Base-by-base conservation (phyloP, 2,329 filamentous ascomycete genomes). In the Colletotrichum cuscutae region DNA sequence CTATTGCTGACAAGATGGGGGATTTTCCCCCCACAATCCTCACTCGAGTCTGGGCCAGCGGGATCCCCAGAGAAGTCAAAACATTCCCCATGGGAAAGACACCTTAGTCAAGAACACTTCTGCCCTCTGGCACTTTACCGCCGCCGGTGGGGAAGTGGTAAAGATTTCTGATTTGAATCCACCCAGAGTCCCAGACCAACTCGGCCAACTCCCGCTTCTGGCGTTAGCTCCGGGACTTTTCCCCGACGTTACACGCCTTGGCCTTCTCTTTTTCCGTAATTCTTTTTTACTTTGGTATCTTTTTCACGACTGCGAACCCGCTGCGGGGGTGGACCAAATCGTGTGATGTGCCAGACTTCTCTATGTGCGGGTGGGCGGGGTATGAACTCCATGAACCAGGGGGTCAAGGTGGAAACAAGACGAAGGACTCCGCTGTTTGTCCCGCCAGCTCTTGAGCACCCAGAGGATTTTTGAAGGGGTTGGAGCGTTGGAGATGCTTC, bases 191-290 rank as follows among this genome's bases (percentile, higher is more conserved):
- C 6, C 42, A 19, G 42, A 15, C 68, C 69, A 68, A 37, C 54
- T 72, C 70, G 70, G 70, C 42, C 70, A 72, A 72, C 65, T 64
- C 65, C 70, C 70, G 65, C 70, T 61, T 72, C 30, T 11, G 60
- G 61, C 59, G 15, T 32, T 72, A 70, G 66, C 59, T 28, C 70
- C 54, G 28, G 65, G 66, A 35, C 13, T 65, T 64, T 70, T 65
- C 7, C 22, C 70, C 66, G 56, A 61, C 49, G 61, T 37, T 49
- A 30, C 68, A 35, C 37, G 54, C 12, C 22, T 30, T 57, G 42
- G 42, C 42, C 42, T n/a, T 49, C 4, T 9, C 15, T 19, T 42
- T 15, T 42, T 0, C 13, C 37, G 37, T 42, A 42, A 42, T 42
- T 42, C 37, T 42, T 42, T 37, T 15, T 37, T 37, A 6, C 35